phyloP scores from a whole-genome alignment of 768 basidiomycete genomes.

The Kwoniella sp. region DNA sequence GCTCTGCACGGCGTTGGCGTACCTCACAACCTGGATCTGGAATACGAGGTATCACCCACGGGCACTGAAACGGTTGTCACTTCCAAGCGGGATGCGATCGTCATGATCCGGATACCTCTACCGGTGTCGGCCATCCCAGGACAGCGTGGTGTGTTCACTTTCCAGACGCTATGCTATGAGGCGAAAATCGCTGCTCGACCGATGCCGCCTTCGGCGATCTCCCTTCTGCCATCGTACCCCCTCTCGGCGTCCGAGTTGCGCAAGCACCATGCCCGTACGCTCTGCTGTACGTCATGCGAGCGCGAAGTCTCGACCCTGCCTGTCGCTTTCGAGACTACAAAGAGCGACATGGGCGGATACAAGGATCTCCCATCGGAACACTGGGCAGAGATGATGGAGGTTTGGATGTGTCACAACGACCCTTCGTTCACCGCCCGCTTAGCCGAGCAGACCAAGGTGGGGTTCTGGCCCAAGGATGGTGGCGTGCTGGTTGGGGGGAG shows the following conservation, averaged over 20 bases:
- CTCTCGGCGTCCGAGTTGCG: slow-evolving; percentile 34
- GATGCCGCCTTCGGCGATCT: slow-evolving; percentile 3
- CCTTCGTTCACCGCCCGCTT: slow-evolving; percentile 74
- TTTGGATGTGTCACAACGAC: slow-evolving; percentile 96
- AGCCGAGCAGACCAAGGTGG: slow-evolving; percentile 58
- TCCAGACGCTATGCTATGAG: slow-evolving; percentile 24
- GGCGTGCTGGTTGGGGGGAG: slow-evolving; percentile 84
- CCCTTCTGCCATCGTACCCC: slow-evolving; percentile 19
- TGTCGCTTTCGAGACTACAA: not conserved
- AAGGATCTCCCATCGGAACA: slow-evolving; percentile 90
- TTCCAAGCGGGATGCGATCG: slow-evolving; percentile 12
- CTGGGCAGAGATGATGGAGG: slow-evolving; percentile 94
- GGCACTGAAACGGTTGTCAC: slow-evolving; percentile 16
- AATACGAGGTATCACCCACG: not conserved
- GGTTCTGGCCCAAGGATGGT: slow-evolving; percentile 71
- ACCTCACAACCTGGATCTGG: slow-evolving; percentile 15
- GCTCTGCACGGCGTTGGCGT: slow-evolving; percentile 56
- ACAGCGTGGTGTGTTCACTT: slow-evolving; percentile 19
- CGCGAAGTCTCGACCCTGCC: slow-evolving; percentile 21
- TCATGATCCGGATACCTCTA: slow-evolving; percentile 15
- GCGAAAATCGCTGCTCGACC: slow-evolving; percentile 30
- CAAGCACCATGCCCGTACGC: slow-evolving; percentile 10
- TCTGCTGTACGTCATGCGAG: slow-evolving; percentile 35
- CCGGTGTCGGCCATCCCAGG: slow-evolving; percentile 18
- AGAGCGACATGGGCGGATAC: slow-evolving; percentile 53